phyloP scores from a whole-genome alignment of 2,329 filamentous ascomycete species.

The Aspergillus sp. region DNA sequence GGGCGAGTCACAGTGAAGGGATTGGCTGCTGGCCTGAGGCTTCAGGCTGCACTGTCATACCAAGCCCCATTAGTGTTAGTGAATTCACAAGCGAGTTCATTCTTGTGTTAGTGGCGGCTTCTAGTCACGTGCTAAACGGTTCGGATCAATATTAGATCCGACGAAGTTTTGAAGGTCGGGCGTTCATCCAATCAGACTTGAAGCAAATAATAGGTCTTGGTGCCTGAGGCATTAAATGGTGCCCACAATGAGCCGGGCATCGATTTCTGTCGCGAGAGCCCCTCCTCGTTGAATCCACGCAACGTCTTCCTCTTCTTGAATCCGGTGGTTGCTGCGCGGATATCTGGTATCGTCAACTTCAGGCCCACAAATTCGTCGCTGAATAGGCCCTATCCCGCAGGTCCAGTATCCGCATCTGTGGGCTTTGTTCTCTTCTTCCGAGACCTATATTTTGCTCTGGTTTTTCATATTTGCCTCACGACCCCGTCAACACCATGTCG shows the following conservation, averaged over 20 bases:
- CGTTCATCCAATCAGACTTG: conserved; percentile 18
- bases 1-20: conserved; percentile 29
- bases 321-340: conserved; percentile 19
- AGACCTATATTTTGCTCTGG: conserved; percentile 3
- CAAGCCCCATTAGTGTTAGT: conserved; percentile 13
- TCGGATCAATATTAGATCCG: conserved; percentile 15
- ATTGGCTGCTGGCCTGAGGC: conserved; percentile 27
- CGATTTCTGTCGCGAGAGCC: conserved; percentile 24
- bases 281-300: conserved; percentile 21
- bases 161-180: conserved; percentile 4
- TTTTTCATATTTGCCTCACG: background rate
- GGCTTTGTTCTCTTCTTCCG: conserved; percentile 12
- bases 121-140: conserved; percentile 15
- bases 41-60: conserved; percentile 24
- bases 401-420: conserved; percentile 9
- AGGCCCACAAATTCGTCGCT: conserved; percentile 17
- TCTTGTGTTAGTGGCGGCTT: conserved; percentile 18
- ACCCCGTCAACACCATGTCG: conserved; percentile 62
- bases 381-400: conserved; percentile 10
- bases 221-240: conserved; percentile 21
- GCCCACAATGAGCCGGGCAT: conserved; percentile 26
- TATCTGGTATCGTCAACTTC: conserved; percentile 17
- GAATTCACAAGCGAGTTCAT: conserved; percentile 22
- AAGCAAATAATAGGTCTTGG: conserved; percentile 18
- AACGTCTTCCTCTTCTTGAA: conserved; percentile 13